Conservation (phyloP, 106 monocot species). For the Chionographis japonica region DNA sequence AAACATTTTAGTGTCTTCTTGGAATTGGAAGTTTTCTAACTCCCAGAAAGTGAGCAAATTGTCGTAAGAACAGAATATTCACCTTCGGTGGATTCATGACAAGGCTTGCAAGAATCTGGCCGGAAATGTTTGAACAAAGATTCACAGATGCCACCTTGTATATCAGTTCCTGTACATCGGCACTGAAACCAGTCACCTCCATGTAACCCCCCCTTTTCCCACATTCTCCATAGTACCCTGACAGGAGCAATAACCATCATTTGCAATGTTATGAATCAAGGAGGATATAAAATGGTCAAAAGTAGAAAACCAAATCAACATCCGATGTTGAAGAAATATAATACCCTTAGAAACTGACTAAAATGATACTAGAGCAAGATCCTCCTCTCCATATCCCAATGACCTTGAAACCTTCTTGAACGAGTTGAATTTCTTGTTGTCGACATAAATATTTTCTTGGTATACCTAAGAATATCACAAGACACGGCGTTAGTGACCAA, state of each 20-base stretch:
- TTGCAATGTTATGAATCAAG: neutral
- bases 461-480: constrained; percentile 54
- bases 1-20: too few relatives aligned
- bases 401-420: constrained; percentile 93
- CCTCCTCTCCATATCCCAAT: constrained; percentile 76
- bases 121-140: constrained; percentile 92
- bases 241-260: neutral
- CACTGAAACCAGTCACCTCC: constrained; percentile 84
- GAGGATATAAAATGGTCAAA: too few relatives aligned
- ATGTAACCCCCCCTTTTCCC: constrained; percentile 98
- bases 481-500: neutral
- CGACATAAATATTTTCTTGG: constrained; percentile 92
- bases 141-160: constrained; percentile 98
- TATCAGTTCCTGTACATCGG: constrained; percentile 84
- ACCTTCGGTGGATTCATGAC: constrained; percentile 99
- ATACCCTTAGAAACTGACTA: constrained; percentile 94
- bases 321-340: neutral
- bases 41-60: too few relatives aligned
- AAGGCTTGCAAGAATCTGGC: constrained; percentile 91
- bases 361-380: constrained; percentile 77
- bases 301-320: neutral
- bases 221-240: constrained; percentile 97
- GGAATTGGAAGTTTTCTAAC: too few relatives aligned
- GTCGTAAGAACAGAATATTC: neutral
- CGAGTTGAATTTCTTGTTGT: constrained; percentile 86